A percentile compares a stretch with the other conserved stretches of the same genome.
Evolutionary conservation across 2,329 filamentous ascomycete genomes (phyloP).

Genomic region (Aspergillus tanneri): DNA sequence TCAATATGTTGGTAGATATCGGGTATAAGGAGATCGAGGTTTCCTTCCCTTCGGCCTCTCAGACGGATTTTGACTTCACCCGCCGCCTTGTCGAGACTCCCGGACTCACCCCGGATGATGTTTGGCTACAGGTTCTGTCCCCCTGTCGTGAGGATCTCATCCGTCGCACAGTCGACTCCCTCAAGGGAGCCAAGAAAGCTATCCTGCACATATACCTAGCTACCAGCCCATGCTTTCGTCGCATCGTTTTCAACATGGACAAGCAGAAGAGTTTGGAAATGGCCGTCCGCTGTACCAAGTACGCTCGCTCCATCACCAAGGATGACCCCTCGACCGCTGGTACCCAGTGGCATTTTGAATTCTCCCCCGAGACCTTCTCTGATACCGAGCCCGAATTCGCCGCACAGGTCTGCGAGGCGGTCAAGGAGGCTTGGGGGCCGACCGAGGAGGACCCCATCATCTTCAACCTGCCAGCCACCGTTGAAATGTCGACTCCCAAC

Average conservation of each 20-base stretch:
- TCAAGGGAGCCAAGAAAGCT: slow-evolving; percentile 87
- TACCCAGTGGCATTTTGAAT: slow-evolving; percentile 56
- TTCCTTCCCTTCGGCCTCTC: slow-evolving; percentile 89
- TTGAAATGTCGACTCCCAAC: slow-evolving; percentile 93
- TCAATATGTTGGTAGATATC: slow-evolving; percentile 86
- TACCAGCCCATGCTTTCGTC: slow-evolving; percentile 92
- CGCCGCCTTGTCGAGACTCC: slow-evolving; percentile 81
- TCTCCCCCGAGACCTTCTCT: slow-evolving; percentile 68
- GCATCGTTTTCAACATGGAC: slow-evolving; percentile 83
- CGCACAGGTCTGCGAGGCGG: slow-evolving; percentile 81
- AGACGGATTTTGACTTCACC: slow-evolving; percentile 96
- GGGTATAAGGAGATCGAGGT: slow-evolving; percentile 99
- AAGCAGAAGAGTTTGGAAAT: slow-evolving; percentile 78
- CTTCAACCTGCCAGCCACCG: slow-evolving; percentile 94
- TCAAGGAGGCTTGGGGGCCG: slow-evolving; percentile 91
- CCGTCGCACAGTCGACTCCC: slow-evolving; percentile 79
- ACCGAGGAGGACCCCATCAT: slow-evolving; percentile 78
- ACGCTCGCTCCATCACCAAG: slow-evolving; percentile 87
- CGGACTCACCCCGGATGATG: slow-evolving; percentile 79
- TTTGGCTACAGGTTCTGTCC: slow-evolving; percentile 86
- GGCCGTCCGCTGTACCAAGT: slow-evolving; percentile 81
- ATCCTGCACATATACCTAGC: slow-evolving; percentile 95
- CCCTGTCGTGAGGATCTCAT: slow-evolving; percentile 93
- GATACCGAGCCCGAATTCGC: slow-evolving; percentile 84
- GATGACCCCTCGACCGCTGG: slow-evolving; percentile 58